These are phyloP conservation scores for Zymoseptoria brevis DNA, from an alignment of 2,329 filamentous ascomycete genomes.

Conservation along the genomic window DNA sequence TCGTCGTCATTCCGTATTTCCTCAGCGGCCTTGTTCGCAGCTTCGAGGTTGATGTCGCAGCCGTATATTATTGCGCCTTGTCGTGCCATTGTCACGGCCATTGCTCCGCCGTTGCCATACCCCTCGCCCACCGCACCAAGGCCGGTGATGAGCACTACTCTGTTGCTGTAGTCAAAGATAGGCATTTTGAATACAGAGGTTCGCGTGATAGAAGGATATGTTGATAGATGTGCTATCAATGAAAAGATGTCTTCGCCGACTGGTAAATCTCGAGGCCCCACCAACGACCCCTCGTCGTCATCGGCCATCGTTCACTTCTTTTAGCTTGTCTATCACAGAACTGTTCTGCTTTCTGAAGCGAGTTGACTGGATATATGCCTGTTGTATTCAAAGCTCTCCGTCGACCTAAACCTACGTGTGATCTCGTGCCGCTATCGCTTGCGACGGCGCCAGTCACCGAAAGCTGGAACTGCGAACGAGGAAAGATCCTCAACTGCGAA, in stretches of 20 bases:
- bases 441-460: no score
- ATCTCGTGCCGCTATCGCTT: no score
- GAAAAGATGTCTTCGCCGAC: not conserved
- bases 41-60: constrained; percentile 38
- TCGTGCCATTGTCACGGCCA: constrained; percentile 37
- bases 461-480: no score
- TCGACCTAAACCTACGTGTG: no score
- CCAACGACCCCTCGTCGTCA: not conserved
- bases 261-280: not conserved
- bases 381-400: no score
- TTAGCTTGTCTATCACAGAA: not conserved
- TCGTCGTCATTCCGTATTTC: constrained; percentile 18
- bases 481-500: no score
- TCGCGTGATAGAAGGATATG: no score
- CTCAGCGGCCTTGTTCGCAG: constrained; percentile 20
- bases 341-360: no score
- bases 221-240: no score
- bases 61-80: constrained; percentile 46
- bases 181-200: not conserved
- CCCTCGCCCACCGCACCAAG: constrained; percentile 39
- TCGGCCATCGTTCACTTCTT: not conserved
- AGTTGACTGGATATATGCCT: no score
- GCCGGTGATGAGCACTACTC: constrained; percentile 42
- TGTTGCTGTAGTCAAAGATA: constrained; percentile 36
- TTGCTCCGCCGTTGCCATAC: constrained; percentile 41